Evolutionary conservation across 2,329 filamentous ascomycete genomes (phyloP).

Genomic region (Penicillium concentricum): DNA sequence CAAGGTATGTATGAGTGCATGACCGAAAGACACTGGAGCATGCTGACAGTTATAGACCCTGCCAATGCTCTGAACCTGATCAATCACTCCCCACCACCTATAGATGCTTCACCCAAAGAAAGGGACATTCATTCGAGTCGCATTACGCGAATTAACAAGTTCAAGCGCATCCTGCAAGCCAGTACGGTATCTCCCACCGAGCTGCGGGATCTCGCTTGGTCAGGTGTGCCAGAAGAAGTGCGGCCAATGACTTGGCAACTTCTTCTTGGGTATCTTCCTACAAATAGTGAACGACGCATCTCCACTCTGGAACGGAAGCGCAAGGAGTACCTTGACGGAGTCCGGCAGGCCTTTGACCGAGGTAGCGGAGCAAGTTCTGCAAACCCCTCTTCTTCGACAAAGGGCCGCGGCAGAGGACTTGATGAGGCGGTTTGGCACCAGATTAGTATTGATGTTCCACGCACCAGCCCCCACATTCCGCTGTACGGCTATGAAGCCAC

Average conservation of each 20-base stretch:
- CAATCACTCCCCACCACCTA: constrained; percentile 73
- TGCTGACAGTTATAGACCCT: constrained; percentile 54
- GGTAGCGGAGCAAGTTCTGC: constrained; percentile 45
- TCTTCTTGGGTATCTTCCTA: constrained; percentile 89
- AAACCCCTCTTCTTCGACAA: constrained; percentile 42
- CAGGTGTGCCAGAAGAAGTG: constrained; percentile 89
- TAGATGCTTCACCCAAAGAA: constrained; percentile 76
- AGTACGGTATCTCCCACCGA: constrained; percentile 85
- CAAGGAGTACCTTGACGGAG: constrained; percentile 94
- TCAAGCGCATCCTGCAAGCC: constrained; percentile 91
- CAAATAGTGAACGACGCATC: constrained; percentile 91
- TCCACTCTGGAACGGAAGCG: constrained; percentile 88
- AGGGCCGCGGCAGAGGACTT: constrained; percentile 67
- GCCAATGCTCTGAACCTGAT: constrained; percentile 95
- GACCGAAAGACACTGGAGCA: neutral
- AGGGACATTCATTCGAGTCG: constrained; percentile 80
- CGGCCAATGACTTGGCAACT: constrained; percentile 99
- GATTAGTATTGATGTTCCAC: constrained; percentile 95
- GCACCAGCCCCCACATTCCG: constrained; percentile 93
- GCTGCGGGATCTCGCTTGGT: constrained; percentile 84
- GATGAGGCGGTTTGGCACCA: constrained; percentile 99
- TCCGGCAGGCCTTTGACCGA: constrained; percentile 65
- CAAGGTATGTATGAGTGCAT: constrained; percentile 51
- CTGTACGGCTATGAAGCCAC: constrained; percentile 96
- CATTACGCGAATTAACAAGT: constrained; percentile 95